Evolutionary conservation across 768 basidiomycete genomes (phyloP).

Genomic region (Pleurotus eryngii): DNA sequence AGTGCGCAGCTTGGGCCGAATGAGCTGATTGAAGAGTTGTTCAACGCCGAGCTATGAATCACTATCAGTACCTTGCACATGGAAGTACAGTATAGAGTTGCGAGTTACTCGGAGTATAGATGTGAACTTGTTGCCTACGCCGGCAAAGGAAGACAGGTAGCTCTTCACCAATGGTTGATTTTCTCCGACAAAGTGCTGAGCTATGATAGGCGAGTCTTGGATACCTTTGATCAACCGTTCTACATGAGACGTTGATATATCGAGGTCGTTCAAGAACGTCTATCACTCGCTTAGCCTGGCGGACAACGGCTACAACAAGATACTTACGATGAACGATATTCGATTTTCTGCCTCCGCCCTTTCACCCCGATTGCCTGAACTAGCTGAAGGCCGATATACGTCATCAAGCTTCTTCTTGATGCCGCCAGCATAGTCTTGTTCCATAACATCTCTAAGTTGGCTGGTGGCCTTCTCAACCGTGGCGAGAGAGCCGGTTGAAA

Average conservation of each 20-base stretch:
- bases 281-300: slow-evolving; percentile 4
- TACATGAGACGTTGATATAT: slow-evolving; percentile 85
- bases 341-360: slow-evolving; percentile 80
- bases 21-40: slow-evolving; percentile 92
- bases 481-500: slow-evolving; percentile 70
- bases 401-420: slow-evolving; percentile 87
- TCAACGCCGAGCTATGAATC: slow-evolving; percentile 72
- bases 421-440: slow-evolving; percentile 76
- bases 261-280: slow-evolving; percentile 93
- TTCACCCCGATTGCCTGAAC: slow-evolving; percentile 55
- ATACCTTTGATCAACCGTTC: slow-evolving; percentile 77
- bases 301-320: not conserved
- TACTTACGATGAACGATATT: slow-evolving; percentile 75
- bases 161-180: slow-evolving; percentile 52
- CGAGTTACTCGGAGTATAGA: slow-evolving; percentile 65
- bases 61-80: not conserved
- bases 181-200: slow-evolving; percentile 62
- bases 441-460: slow-evolving; percentile 70
- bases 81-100: not conserved
- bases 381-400: slow-evolving; percentile 62
- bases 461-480: slow-evolving; percentile 58
- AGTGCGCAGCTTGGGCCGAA: slow-evolving; percentile 82
- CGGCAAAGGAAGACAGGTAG: slow-evolving; percentile 47
- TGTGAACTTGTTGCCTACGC: slow-evolving; percentile 62
- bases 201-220: slow-evolving; percentile 45